Evolutionary conservation across 176 grass and related monocot genomes (phyloP), one percentile per base, ranked within the genome.

Genomic region (Neostapfia colusana): DNA sequence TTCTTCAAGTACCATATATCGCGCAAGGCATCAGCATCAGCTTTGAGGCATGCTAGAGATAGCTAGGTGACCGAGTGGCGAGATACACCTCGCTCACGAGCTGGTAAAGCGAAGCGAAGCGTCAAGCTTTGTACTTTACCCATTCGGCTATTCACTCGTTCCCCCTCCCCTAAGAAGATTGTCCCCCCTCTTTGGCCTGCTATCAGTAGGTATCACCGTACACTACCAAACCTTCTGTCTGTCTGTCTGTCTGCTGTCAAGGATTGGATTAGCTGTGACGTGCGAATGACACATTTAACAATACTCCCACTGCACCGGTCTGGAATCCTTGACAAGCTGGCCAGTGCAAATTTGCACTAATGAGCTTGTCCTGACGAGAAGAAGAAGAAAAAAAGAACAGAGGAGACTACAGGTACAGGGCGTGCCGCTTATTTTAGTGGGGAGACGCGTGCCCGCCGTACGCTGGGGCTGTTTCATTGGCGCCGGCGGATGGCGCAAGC

Each of bases 141-240:
- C 9, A 16, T 48, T 17, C 10, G 17, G 20, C 35, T 45, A 61
- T 27, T 40, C 24, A 39, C 53, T 39, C 24, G 8, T 28, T 80
- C 46, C 3, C 14, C 0, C 5, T 15, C 67, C 26, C 56, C 44
- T 20, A 37, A 21, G 20, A 26, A 63, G 40, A 20, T 28, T 37
- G 68, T 46, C n/a, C 56, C n/a, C 56, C 48, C 20, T 57, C 75
- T 57, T 15, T 61, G 5, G 7, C 48, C 46, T 72, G 48, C 69
- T 27, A 4, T 4, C 45, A 75, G 7, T 18, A 60, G 17, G 70
- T 8, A 15, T 21, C 12, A 23, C 4, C 11, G 27, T 42, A 20
- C 79, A 72, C 21, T 35, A 18, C 28, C 76, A 73, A 75, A 57
- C 49, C 13, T 31, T 57, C 15, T 44, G n/a, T n/a, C n/a, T n/a